A percentile compares a stretch with the other conserved stretches of the same genome.
phyloP scores from a whole-genome alignment of 164 flowering plant genomes.

The Dillenia turbinata region DNA sequence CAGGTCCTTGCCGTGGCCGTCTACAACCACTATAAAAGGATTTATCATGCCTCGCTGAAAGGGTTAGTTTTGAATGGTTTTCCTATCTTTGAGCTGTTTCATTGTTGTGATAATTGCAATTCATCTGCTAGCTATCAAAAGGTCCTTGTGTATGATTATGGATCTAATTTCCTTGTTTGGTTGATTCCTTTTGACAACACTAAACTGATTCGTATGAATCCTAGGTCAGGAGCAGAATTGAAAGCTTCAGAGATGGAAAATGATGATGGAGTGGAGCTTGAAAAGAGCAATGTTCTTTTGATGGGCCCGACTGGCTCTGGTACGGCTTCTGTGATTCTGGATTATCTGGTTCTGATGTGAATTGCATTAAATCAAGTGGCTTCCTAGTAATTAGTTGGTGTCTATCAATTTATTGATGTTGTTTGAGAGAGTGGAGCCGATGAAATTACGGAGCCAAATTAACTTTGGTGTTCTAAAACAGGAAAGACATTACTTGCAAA shows the following conservation, averaged over 20 bases:
- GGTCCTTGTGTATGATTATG: background rate
- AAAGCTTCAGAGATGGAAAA: slow-evolving; percentile 29
- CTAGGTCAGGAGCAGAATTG: slow-evolving; percentile 69
- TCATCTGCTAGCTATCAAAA: background rate
- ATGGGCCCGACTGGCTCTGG: slow-evolving; percentile 99
- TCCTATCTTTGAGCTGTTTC: background rate
- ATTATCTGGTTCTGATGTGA: background rate
- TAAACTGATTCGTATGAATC: slow-evolving; percentile 21
- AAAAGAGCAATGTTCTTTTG: slow-evolving; percentile 95
- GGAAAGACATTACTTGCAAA: slow-evolving; percentile 98
- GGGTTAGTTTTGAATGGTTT: slow-evolving; percentile 49
- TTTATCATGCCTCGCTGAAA: slow-evolving; percentile 53
- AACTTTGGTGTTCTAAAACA: slow-evolving; percentile 23
- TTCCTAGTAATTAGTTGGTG: background rate
- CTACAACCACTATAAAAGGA: slow-evolving; percentile 91
- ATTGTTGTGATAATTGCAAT: background rate
- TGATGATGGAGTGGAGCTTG: slow-evolving; percentile 78
- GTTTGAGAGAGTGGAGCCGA: slow-evolving; percentile 4
- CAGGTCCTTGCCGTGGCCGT: slow-evolving; percentile 98
- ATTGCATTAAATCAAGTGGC: background rate
- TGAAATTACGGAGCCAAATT: slow-evolving; percentile 9
- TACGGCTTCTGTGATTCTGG: slow-evolving; percentile 17
- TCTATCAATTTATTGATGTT: slow-evolving; percentile 7
- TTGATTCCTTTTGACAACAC: slow-evolving; percentile 7
- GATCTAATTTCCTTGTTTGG: slow-evolving; percentile 2